Evolutionary conservation across 306 rosid species (phyloP).

Genomic region (Sicyos baderoa): DNA sequence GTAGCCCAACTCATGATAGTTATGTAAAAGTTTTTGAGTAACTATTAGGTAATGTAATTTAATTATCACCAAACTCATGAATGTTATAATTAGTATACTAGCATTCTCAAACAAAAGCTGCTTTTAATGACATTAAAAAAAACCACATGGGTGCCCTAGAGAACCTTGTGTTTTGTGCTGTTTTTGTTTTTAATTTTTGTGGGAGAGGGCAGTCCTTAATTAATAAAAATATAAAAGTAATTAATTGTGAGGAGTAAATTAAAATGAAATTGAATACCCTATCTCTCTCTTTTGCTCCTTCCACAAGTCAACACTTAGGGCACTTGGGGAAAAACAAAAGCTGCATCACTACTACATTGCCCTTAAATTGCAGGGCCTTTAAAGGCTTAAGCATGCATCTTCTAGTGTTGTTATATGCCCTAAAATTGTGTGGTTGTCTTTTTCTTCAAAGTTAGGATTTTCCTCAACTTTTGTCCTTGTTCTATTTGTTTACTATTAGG

Average conservation of each 20-base stretch:
- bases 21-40: no score
- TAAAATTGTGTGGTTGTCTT: not conserved
- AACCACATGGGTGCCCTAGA: not conserved
- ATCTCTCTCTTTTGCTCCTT: not conserved
- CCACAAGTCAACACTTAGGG: conserved; percentile 4
- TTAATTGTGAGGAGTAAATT: not conserved
- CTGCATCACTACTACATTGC: not conserved
- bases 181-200: no score
- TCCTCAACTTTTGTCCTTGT: not conserved
- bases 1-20: no score
- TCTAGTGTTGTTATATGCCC: not conserved
- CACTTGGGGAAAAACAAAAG: not conserved
- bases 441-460: not conserved
- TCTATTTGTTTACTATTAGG: not conserved
- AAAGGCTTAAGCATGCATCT: conserved; percentile 2
- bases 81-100: not conserved
- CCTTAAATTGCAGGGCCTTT: not conserved
- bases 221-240: not conserved
- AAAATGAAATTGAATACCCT: not conserved
- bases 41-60: no score
- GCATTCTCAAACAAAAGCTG: not conserved
- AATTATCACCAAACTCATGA: no score
- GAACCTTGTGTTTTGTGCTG: conserved; percentile 7
- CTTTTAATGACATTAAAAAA: not conserved
- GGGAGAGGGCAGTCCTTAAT: not conserved